A percentile compares a stretch with the other conserved stretches of the same genome.
These are phyloP conservation scores for Eucalyptus urophylla DNA, from an alignment of 345 rosid species.

Conservation along the genomic window DNA sequence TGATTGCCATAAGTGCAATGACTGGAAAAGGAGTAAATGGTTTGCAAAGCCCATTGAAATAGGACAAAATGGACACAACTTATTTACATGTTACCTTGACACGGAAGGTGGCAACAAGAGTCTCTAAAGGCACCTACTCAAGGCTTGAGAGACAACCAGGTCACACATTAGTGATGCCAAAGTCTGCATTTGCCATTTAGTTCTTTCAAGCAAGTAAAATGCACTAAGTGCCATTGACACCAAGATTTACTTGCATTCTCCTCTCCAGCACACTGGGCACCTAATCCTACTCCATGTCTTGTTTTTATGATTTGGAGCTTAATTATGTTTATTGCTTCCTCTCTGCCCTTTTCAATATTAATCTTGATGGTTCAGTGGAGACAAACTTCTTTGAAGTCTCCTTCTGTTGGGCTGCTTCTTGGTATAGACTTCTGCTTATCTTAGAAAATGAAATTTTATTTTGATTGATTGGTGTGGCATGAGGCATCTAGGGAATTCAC, in stretches of 20 bases:
- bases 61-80: not conserved
- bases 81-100: not conserved
- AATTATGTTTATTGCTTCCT: not conserved
- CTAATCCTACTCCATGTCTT: not conserved
- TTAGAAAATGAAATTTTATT: not conserved
- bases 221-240: not conserved
- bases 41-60: not conserved
- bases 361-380: not conserved
- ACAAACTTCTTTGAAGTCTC: not conserved
- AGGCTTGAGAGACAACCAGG: not conserved
- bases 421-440: not conserved
- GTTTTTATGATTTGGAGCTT: not conserved
- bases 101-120: not conserved
- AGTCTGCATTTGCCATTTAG: not conserved
- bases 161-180: not conserved
- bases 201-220: not conserved
- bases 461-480: not conserved
- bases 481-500: not conserved
- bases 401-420: not conserved
- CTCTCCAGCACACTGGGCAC: not conserved
- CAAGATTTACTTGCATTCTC: not conserved
- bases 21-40: not conserved
- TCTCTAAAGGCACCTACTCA: not conserved
- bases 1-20: not conserved
- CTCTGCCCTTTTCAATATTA: not conserved